These are phyloP conservation scores for Kodamaea kakaduensis DNA, from an alignment of 805 yeast genomes.

Conservation along the genomic window DNA sequence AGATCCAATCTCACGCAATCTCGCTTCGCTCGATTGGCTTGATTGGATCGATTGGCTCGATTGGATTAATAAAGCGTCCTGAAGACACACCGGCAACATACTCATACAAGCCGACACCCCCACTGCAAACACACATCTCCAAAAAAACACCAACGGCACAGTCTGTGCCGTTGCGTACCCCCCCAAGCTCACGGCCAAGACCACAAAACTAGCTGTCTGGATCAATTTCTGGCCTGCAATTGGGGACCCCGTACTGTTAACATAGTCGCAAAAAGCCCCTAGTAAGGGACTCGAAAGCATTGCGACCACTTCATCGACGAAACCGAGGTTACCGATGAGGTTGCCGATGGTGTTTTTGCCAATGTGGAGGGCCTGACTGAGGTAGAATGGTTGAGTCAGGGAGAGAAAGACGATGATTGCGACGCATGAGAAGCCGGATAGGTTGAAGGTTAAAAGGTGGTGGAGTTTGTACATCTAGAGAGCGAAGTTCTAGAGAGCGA, in stretches of 20 bases:
- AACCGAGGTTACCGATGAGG: slow-evolving; percentile 35
- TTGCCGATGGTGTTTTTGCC: slow-evolving; percentile 26
- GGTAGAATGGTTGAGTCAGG: slow-evolving; percentile 39
- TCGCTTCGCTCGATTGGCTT: too few relatives aligned
- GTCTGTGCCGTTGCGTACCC: slow-evolving; percentile 43
- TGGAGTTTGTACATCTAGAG: slow-evolving; percentile 12
- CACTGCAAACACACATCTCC: slow-evolving; percentile 54
- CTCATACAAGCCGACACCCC: slow-evolving; percentile 56
- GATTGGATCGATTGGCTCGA: too few relatives aligned
- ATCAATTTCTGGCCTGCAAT: slow-evolving; percentile 52
- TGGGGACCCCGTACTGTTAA: slow-evolving; percentile 20
- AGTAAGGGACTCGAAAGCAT: slow-evolving; percentile 54
- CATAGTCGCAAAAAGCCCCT: slow-evolving; percentile 59
- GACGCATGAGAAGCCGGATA: slow-evolving; percentile 37
- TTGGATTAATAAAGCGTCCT: too few relatives aligned
- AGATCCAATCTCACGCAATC: too few relatives aligned
- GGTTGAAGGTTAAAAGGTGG: slow-evolving; percentile 33
- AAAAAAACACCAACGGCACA: slow-evolving; percentile 46
- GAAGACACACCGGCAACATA: slow-evolving; percentile 59
- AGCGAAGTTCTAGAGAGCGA: too few relatives aligned
- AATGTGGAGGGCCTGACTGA: slow-evolving; percentile 29
- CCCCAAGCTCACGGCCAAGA: slow-evolving; percentile 44
- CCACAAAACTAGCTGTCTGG: slow-evolving; percentile 44
- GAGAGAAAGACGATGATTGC: slow-evolving; percentile 36
- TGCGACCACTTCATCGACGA: slow-evolving; percentile 57